phyloP scores from a whole-genome alignment of 768 basidiomycete species.

The Podaxis mareebaensis region DNA sequence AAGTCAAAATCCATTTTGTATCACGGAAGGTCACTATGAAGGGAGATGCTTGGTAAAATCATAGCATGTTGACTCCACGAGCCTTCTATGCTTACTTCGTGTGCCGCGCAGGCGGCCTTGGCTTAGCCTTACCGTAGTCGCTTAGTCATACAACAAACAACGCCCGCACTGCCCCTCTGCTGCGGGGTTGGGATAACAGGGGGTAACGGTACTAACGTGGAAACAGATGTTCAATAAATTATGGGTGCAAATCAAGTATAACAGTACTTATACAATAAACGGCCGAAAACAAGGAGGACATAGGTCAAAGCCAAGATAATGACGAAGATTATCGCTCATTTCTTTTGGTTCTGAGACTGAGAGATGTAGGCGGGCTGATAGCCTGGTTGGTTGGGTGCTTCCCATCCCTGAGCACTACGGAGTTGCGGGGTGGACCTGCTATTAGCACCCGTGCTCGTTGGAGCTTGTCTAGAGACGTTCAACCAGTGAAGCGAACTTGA shows the following conservation, averaged over 20 bases:
- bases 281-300: background rate
- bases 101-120: background rate
- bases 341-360: constrained; percentile 22
- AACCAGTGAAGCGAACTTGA: background rate
- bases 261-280: background rate
- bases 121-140: background rate
- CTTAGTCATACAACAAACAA: background rate
- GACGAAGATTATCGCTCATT: background rate
- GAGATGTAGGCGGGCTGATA: constrained; percentile 43
- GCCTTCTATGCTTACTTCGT: background rate
- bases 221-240: background rate
- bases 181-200: background rate
- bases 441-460: background rate
- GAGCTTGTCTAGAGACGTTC: constrained; percentile 1
- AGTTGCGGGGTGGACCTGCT: constrained; percentile 16
- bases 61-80: background rate
- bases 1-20: constrained; percentile 12
- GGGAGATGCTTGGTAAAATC: background rate
- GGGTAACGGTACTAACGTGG: background rate
- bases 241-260: background rate
- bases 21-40: too few relatives aligned
- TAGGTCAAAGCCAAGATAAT: background rate
- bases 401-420: constrained; percentile 25
- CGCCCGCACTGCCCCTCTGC: too few relatives aligned
- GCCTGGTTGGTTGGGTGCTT: constrained; percentile 34